Conservation (phyloP, 1,284 basidiomycete genomes). For the Sporisorium sorghi region DNA sequence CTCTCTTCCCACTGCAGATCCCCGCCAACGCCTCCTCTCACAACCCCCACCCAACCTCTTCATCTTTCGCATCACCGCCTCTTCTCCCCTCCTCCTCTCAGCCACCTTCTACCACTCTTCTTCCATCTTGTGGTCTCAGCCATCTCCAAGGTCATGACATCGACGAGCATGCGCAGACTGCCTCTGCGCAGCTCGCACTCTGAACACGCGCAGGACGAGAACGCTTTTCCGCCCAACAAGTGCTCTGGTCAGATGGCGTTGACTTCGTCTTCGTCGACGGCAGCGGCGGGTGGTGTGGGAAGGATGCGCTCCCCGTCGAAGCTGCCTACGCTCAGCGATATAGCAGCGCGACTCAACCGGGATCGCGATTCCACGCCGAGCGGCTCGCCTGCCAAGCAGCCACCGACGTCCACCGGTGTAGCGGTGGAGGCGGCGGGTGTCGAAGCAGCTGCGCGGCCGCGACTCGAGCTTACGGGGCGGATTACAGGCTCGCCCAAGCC, state of each 20-base stretch:
- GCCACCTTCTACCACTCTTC: neutral
- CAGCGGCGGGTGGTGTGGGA: slow-evolving; percentile 6
- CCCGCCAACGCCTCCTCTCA: neutral
- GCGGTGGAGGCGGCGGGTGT: slow-evolving; percentile 3
- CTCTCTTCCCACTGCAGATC: neutral
- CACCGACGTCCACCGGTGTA: neutral
- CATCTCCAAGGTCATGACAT: slow-evolving; percentile 30
- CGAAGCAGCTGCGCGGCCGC: neutral
- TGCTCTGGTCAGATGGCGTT: too few relatives aligned
- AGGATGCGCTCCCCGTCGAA: slow-evolving; percentile 30
- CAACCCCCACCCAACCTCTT: neutral
- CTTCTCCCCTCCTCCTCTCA: neutral
- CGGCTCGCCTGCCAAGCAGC: slow-evolving; percentile 28
- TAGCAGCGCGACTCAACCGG: slow-evolving; percentile 49
- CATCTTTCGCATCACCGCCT: neutral
- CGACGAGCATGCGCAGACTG: slow-evolving; percentile 28
- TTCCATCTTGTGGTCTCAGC: too few relatives aligned
- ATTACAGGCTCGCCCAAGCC: slow-evolving; percentile 34
- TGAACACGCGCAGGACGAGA: slow-evolving; percentile 24
- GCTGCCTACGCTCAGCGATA: slow-evolving; percentile 55
- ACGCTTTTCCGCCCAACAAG: slow-evolving; percentile 22
- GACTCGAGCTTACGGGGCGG: slow-evolving; percentile 47
- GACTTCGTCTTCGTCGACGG: slow-evolving; percentile 4
- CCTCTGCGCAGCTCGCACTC: slow-evolving; percentile 18
- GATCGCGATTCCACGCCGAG: slow-evolving; percentile 23